Evolutionary conservation across 768 basidiomycete genomes (phyloP).

Genomic region (Basidioascus undulatus): DNA sequence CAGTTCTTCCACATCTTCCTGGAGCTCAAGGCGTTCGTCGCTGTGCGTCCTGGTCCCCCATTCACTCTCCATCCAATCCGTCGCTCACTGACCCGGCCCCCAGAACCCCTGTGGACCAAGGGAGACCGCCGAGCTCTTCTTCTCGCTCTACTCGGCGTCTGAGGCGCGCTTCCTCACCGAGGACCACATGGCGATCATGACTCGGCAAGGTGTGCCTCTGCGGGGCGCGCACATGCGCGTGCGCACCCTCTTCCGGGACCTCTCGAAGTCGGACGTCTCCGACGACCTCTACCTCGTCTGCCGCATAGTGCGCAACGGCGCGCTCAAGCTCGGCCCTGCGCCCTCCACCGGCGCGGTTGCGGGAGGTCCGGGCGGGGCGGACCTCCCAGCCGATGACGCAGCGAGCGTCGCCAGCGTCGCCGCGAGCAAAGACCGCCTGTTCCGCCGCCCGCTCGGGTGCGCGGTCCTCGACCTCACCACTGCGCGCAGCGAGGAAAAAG

Average conservation of each 20-base stretch:
- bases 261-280: constrained; percentile 63
- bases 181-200: constrained; percentile 69
- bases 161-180: constrained; percentile 70
- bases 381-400: not conserved
- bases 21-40: constrained; percentile 77
- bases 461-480: constrained; percentile 61
- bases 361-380: not conserved
- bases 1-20: constrained; percentile 78
- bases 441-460: constrained; percentile 83
- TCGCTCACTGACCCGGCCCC: no score
- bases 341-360: not conserved
- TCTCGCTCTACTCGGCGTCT: constrained; percentile 70
- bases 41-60: no score
- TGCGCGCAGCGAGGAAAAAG: constrained; percentile 39
- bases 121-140: constrained; percentile 78
- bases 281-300: constrained; percentile 76
- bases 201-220: constrained; percentile 46
- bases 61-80: no score
- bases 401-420: not conserved
- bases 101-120: constrained; percentile 66
- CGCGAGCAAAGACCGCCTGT: constrained; percentile 12
- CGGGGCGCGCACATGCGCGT: constrained; percentile 29
- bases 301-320: constrained; percentile 65
- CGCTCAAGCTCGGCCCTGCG: constrained; percentile 9
- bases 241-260: constrained; percentile 69